A percentile compares a stretch with the other conserved stretches of the same genome.
These are phyloP conservation scores for Glycine soja DNA, from an alignment of 306 rosid genomes.

Conservation along the genomic window DNA sequence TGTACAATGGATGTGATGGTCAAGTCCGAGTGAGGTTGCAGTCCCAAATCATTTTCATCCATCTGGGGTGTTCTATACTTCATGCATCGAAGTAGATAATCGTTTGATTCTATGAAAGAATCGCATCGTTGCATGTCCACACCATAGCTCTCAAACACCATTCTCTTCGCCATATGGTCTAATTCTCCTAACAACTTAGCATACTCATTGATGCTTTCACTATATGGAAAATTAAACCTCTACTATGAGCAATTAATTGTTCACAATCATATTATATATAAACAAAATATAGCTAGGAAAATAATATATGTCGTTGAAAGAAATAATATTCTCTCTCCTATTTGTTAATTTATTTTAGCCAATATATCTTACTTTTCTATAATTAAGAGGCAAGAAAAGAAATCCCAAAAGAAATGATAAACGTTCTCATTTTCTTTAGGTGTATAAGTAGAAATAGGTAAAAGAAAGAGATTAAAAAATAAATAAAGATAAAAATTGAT, in stretches of 20 bases:
- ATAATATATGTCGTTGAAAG: background rate
- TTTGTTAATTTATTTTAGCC: background rate
- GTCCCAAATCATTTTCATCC: constrained; percentile 45
- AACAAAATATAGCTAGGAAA: background rate
- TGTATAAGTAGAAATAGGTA: too few relatives aligned
- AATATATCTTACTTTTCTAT: too few relatives aligned
- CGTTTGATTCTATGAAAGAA: constrained; percentile 36
- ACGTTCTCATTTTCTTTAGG: too few relatives aligned
- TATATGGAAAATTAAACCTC: background rate
- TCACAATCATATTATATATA: background rate
- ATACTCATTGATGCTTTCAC: constrained; percentile 43
- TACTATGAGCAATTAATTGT: background rate
- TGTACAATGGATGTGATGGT: constrained; percentile 41
- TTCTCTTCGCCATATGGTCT: constrained; percentile 41
- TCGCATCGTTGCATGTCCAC: constrained; percentile 40
- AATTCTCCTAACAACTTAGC: constrained; percentile 39
- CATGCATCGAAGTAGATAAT: constrained; percentile 47
- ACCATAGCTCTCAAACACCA: constrained; percentile 61
- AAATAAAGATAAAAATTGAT: too few relatives aligned
- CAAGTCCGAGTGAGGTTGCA: constrained; percentile 51
- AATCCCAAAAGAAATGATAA: too few relatives aligned
- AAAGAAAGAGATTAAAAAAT: too few relatives aligned
- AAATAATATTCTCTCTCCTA: too few relatives aligned
- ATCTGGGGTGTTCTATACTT: constrained; percentile 38
- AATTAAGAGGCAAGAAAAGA: too few relatives aligned